phyloP scores from a whole-genome alignment of 164 flowering plant genomes.

The Cinnamomum micranthum region DNA sequence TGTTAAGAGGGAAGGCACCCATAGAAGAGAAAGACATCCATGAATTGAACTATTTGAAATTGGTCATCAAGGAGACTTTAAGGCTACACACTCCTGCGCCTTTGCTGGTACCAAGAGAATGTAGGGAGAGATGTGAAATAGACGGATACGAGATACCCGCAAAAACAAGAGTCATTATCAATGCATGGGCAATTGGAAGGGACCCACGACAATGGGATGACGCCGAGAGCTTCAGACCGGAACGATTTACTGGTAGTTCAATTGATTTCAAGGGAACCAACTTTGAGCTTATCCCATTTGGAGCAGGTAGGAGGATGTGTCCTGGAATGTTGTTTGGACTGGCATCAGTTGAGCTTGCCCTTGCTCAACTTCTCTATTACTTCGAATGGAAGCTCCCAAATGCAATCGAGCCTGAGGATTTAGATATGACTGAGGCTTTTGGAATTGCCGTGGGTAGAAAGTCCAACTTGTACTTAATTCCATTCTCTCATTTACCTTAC shows the following conservation, averaged over 20 bases:
- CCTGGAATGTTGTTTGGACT: conserved; percentile 1
- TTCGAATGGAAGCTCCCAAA: conserved; percentile 8
- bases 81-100: conserved; percentile 41
- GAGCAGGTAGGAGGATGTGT: conserved; percentile 8
- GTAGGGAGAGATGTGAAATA: conserved; percentile 16
- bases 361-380: conserved; percentile 6
- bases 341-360: background rate
- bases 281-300: conserved; percentile 1
- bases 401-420: background rate
- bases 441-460: conserved; percentile 16
- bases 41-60: conserved; percentile 4
- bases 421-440: conserved; percentile 3
- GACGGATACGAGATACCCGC: conserved; percentile 24
- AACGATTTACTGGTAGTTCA: conserved; percentile 23
- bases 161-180: conserved; percentile 26
- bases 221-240: conserved; percentile 29
- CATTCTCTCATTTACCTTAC: conserved; percentile 18
- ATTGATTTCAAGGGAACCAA: conserved; percentile 19
- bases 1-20: background rate
- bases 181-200: conserved; percentile 23
- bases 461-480: conserved; percentile 21
- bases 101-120: conserved; percentile 34
- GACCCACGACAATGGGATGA: conserved; percentile 31
- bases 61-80: conserved; percentile 24
- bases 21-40: conserved; percentile 2